Base-by-base conservation (phyloP, 257 asterid species). In the Gynochthodes officinalis region DNA sequence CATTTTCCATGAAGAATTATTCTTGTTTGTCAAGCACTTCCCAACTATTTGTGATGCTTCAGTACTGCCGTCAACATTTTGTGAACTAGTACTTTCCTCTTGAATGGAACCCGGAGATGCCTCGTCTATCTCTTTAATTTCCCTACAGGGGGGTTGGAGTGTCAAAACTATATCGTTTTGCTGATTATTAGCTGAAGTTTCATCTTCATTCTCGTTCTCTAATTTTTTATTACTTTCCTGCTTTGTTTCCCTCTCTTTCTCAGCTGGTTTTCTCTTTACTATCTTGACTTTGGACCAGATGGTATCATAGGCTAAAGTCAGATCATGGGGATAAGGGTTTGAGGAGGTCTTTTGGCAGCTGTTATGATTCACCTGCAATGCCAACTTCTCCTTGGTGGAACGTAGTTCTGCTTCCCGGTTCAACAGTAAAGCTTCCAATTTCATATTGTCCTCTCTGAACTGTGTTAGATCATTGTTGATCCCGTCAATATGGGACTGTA, bases 201-300 rank as follows among this genome's bases (percentile, higher is more conserved):
- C 86, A 25, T 68, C 78, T 16, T 50, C 71, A 44, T 61, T 74
- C 52, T 32, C 79, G 16, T 39, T 61, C 61, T 80, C 86, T 59
- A 43, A 75, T 9, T 67, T 69, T 64, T 70, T 80, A 70, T 64
- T 46, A 53, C 42, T 73, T 49, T 78, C 87, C 77, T 77, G 82
- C 67, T 79, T 82, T 57, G 23, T 83, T 76, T 87, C 96, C 62
- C 70, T 86, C 73, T 73, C 87, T 83, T 82, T 79, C 70, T 81
- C 83, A 27, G 79, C 82, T 4, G 80, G 82, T 69, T 86, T 87
- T 82, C 87, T 81, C 79, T 89, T 90, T 30, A 87, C 69, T 58
- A 90, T 78, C 82, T 89, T 88, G 23, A 90, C 89, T 54, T 90
- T 86, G 19, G 98, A 93, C 96, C 96, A 88, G 58, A 86, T 81